Evolutionary conservation across 768 basidiomycete genomes (phyloP).

Genomic region (Punctularia strigosozonata): DNA sequence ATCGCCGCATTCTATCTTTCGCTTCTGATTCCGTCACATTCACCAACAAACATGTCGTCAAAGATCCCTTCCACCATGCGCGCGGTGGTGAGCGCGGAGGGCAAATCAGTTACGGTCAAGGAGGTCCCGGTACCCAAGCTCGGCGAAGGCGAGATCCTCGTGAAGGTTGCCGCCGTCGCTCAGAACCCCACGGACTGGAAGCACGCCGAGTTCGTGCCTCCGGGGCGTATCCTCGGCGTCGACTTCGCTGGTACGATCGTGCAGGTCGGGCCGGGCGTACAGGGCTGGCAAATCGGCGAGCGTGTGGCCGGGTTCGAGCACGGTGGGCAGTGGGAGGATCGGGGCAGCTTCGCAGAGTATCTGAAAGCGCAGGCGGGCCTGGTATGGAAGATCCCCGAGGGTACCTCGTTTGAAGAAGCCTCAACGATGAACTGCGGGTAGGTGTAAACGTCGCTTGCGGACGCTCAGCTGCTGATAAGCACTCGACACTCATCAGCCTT

Average conservation of each 20-base stretch:
- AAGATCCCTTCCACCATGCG: no score
- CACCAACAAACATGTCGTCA: no score
- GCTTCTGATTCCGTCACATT: no score
- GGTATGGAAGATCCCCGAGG: neutral
- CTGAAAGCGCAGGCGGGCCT: neutral
- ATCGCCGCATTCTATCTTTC: no score
- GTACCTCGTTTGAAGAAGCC: neutral
- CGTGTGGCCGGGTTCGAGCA: constrained; percentile 33
- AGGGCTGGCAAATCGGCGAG: constrained; percentile 49
- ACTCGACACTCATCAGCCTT: constrained; percentile 28
- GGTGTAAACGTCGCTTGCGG: constrained; percentile 31
- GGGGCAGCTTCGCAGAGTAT: neutral
- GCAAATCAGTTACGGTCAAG: no score
- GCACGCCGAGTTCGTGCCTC: constrained; percentile 13
- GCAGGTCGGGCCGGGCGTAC: constrained; percentile 12
- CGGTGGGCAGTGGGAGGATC: constrained; percentile 15
- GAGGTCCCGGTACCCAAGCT: constrained; percentile 22
- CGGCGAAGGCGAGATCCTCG: constrained; percentile 30
- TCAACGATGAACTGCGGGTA: constrained; percentile 14
- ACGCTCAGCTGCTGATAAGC: constrained; percentile 39
- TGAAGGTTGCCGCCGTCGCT: constrained; percentile 41
- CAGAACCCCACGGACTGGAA: constrained; percentile 65
- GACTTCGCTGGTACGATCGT: neutral
- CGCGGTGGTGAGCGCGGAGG: no score
- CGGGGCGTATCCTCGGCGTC: neutral